phyloP scores from a whole-genome alignment of 106 monocot species.

The Iris macrosiphon region DNA sequence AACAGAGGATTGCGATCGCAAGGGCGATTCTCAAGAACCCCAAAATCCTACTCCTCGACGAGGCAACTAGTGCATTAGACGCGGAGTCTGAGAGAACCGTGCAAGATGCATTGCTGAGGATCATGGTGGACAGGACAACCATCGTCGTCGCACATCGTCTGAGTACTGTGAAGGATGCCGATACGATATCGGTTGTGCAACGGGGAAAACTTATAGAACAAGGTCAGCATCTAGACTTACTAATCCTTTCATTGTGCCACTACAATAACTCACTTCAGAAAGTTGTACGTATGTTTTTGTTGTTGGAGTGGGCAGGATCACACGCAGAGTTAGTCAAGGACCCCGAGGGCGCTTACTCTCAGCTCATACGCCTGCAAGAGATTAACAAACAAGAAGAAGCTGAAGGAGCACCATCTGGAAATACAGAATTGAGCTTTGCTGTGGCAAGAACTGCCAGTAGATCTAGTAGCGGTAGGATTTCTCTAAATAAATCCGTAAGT shows the following conservation, averaged over 20 bases:
- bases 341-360: slow-evolving; percentile 58
- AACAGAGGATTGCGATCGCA: slow-evolving; percentile 81
- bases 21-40: slow-evolving; percentile 79
- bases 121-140: slow-evolving; percentile 72
- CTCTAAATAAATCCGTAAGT: slow-evolving; percentile 21
- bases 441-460: not conserved
- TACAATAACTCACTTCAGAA: not conserved
- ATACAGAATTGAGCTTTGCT: not conserved
- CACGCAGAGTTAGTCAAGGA: slow-evolving; percentile 50
- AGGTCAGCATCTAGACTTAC: slow-evolving; percentile 18
- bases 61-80: slow-evolving; percentile 85
- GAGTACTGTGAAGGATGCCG: slow-evolving; percentile 64
- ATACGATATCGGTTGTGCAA: slow-evolving; percentile 60
- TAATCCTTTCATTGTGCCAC: not conserved
- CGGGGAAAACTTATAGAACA: slow-evolving; percentile 62
- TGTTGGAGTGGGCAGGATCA: slow-evolving; percentile 30
- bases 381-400: slow-evolving; percentile 16
- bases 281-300: not conserved
- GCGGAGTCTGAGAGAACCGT: slow-evolving; percentile 74
- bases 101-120: slow-evolving; percentile 65
- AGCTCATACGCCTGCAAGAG: slow-evolving; percentile 72
- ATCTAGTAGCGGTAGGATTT: slow-evolving; percentile 13
- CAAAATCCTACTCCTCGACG: slow-evolving; percentile 72
- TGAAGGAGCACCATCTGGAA: not conserved
- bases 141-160: slow-evolving; percentile 80